These are phyloP conservation scores for Vaccinium vitisidaea DNA, from an alignment of 148 eudicot species.

Conservation along the genomic window DNA sequence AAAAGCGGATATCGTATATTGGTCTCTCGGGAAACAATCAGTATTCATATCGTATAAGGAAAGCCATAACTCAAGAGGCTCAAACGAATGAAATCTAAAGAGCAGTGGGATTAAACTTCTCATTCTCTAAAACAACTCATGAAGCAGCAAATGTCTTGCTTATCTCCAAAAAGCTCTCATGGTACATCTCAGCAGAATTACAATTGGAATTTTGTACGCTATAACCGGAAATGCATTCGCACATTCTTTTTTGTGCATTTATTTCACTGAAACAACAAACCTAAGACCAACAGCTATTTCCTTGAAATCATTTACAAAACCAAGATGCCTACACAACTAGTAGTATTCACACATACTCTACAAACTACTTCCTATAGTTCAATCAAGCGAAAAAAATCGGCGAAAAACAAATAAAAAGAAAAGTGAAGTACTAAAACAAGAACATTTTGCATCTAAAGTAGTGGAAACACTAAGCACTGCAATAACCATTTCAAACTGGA, in stretches of 20 bases:
- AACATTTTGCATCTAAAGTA: background rate
- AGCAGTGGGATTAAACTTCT: background rate
- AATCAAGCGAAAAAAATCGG: background rate
- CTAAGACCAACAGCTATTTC: background rate
- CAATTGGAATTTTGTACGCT: background rate
- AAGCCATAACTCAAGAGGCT: conserved; percentile 4
- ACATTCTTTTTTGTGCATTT: conserved; percentile 6
- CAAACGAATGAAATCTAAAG: background rate
- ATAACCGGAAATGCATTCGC: background rate
- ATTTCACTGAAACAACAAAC: background rate
- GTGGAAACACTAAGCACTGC: background rate
- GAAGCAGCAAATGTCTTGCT: background rate
- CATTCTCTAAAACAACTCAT: background rate
- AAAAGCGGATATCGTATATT: background rate
- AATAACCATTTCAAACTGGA: background rate
- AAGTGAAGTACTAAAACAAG: background rate
- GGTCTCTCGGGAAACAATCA: background rate
- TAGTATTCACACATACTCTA: conserved; percentile 8
- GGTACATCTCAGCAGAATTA: background rate
- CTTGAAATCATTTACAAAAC: background rate
- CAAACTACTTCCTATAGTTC: background rate
- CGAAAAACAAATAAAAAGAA: background rate
- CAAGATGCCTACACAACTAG: conserved; percentile 1
- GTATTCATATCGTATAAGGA: background rate
- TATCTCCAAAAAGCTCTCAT: background rate